A percentile compares a stretch with the other conserved stretches of the same genome.
These are phyloP conservation scores for Mortierella sp. DNA, from an alignment of 371 early-diverging fungal species.

Conservation along the genomic window DNA sequence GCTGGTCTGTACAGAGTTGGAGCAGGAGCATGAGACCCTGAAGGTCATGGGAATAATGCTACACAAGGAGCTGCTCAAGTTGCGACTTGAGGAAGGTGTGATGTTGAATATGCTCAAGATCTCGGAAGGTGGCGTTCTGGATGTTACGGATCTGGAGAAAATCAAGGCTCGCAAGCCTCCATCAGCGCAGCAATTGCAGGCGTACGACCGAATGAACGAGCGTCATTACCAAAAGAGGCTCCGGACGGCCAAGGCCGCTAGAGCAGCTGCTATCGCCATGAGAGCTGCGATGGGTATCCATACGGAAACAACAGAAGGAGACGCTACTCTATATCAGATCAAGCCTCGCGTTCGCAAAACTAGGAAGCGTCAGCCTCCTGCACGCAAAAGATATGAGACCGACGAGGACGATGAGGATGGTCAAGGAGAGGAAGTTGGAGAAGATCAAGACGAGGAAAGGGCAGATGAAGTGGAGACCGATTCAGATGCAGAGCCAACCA, in stretches of 20 bases:
- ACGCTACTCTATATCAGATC: background rate
- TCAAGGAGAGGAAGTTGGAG: constrained; percentile 18
- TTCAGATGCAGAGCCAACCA: background rate
- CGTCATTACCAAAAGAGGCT: background rate
- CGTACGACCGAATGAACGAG: constrained; percentile 3
- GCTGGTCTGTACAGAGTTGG: constrained; percentile 26
- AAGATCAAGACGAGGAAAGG: constrained; percentile 14
- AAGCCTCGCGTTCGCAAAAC: background rate
- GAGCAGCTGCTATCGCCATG: background rate
- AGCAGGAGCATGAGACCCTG: constrained; percentile 21
- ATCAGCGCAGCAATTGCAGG: background rate
- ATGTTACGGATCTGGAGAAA: constrained; percentile 20
- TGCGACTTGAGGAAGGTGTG: constrained; percentile 52
- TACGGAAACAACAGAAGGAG: background rate
- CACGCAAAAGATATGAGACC: background rate
- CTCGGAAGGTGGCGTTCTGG: constrained; percentile 14
- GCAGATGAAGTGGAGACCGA: background rate
- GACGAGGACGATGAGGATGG: constrained; percentile 1
- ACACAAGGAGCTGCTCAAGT: constrained; percentile 43
- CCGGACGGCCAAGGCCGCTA: background rate
- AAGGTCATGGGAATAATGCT: constrained; percentile 14
- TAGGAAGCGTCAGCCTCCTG: background rate
- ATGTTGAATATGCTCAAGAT: constrained; percentile 32
- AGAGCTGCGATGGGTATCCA: background rate
- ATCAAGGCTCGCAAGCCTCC: constrained; percentile 9